Percentiles rank a stretch among this genome's conserved stretches.
Conservation (phyloP, 108 stramenopile genomes). For the Epipyxis sp. region DNA sequence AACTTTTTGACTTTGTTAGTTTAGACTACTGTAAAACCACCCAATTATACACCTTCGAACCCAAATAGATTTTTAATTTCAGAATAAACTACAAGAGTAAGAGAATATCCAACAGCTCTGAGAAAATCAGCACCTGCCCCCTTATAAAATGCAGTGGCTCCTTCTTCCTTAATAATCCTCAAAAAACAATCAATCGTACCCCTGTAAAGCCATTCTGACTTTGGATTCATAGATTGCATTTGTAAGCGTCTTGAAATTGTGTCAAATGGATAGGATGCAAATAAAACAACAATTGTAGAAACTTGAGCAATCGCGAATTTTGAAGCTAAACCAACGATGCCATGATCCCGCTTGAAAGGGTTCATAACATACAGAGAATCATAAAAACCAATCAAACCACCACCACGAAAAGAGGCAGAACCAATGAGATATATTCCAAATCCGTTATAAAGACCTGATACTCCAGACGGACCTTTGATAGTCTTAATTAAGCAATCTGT, state of each 20-base stretch:
- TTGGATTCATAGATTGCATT: conserved; percentile 97
- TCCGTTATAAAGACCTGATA: conserved; percentile 92
- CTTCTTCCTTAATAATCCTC: conserved; percentile 91
- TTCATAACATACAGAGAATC: conserved; percentile 94
- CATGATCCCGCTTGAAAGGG: conserved; percentile 91
- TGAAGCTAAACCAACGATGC: conserved; percentile 76
- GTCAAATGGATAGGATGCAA: conserved; percentile 98
- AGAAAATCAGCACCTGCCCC: conserved; percentile 98
- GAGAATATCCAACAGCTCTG: conserved; percentile 90
- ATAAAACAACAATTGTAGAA: conserved; percentile 83
- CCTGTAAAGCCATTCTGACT: conserved; percentile 87
- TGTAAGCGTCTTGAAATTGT: conserved; percentile 99
- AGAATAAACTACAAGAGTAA: conserved; percentile 95
- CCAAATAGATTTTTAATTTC: conserved; percentile 83
- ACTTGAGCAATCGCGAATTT: conserved; percentile 92
- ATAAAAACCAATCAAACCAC: conserved; percentile 96
- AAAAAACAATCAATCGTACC: conserved; percentile 89
- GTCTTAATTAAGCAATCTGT: conserved; percentile 92
- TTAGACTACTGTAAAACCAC: no score
- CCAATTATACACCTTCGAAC: conserved; percentile 31
- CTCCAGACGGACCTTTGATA: conserved; percentile 70
- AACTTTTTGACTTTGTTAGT: no score
- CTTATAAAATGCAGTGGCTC: conserved; percentile 89
- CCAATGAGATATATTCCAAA: conserved; percentile 91
- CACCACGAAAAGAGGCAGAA: conserved; percentile 97